phyloP scores from a whole-genome alignment of 345 rosid species.

The Melaleuca alternifolia region DNA sequence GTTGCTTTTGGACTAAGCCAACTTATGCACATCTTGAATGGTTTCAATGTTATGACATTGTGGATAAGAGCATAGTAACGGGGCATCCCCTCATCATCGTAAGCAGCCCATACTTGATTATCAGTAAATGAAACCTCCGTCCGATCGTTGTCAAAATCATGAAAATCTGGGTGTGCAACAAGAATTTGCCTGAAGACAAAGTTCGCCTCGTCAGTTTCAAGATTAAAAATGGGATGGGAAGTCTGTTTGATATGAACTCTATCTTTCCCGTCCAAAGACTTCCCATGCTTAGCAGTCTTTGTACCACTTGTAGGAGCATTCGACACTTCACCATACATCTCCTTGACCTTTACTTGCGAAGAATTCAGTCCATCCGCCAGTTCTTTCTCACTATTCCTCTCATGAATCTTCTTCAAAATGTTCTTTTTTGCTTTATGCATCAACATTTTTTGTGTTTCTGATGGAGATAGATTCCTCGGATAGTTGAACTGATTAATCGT shows the following conservation, averaged over 20 bases:
- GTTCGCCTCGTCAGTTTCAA: neutral
- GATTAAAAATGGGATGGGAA: conserved; percentile 4
- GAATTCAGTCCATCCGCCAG: neutral
- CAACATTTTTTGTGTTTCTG: conserved; percentile 9
- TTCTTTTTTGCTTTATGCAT: conserved; percentile 19
- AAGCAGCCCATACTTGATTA: conserved; percentile 55
- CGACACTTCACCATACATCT: neutral
- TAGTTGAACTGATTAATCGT: neutral
- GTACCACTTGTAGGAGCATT: neutral
- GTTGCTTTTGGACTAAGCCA: conserved; percentile 53
- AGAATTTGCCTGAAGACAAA: conserved; percentile 11
- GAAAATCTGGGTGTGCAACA: conserved; percentile 50
- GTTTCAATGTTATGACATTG: conserved; percentile 32
- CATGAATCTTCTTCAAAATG: conserved; percentile 14
- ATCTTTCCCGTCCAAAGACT: conserved; percentile 1
- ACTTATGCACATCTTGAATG: conserved; percentile 39
- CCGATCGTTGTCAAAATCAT: conserved; percentile 49
- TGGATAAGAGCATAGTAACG: conserved; percentile 43
- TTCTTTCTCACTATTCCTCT: conserved; percentile 4
- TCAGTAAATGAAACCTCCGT: conserved; percentile 25
- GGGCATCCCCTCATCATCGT: conserved; percentile 60
- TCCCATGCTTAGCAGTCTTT: neutral
- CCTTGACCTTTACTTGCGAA: conserved; percentile 3
- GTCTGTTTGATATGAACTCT: neutral
- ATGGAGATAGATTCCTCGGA: conserved; percentile 4